phyloP scores from a whole-genome alignment of 106 monocot genomes.

The Dendrobium nobile region DNA sequence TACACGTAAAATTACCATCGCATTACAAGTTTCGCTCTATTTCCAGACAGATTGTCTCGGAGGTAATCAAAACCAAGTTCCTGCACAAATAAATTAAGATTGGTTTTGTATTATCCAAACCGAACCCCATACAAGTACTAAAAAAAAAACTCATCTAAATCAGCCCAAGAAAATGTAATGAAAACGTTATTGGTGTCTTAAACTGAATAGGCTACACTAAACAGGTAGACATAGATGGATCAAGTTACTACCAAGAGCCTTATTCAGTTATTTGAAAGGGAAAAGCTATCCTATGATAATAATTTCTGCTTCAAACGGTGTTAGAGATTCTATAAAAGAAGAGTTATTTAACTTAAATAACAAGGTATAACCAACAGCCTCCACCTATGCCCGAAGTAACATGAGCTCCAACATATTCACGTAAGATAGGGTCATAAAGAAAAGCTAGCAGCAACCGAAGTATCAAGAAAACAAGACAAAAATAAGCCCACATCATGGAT shows the following conservation, averaged over 20 bases:
- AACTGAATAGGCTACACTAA: background rate
- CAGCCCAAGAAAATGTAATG: background rate
- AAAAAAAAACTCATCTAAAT: background rate
- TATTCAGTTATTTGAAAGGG: background rate
- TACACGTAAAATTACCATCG: slow-evolving; percentile 61
- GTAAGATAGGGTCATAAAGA: background rate
- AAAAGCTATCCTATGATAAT: background rate
- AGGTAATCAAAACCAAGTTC: slow-evolving; percentile 99
- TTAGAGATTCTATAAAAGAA: background rate
- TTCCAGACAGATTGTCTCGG: slow-evolving; percentile 87
- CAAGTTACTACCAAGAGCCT: slow-evolving; percentile 1
- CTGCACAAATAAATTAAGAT: slow-evolving; percentile 15
- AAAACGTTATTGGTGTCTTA: background rate
- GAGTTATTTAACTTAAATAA: background rate
- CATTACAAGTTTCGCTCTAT: slow-evolving; percentile 85
- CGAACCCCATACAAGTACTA: background rate
- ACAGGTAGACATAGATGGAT: background rate
- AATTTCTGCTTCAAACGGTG: background rate
- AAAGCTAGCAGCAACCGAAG: background rate
- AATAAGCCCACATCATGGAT: background rate
- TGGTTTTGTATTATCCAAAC: background rate
- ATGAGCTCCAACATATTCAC: background rate
- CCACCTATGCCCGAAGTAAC: background rate
- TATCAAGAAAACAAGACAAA: slow-evolving; percentile 1
- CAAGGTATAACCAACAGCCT: background rate